Evolutionary conservation across 208 protist genomes (phyloP).

Genomic region (Trypanosomatidae sp.): DNA sequence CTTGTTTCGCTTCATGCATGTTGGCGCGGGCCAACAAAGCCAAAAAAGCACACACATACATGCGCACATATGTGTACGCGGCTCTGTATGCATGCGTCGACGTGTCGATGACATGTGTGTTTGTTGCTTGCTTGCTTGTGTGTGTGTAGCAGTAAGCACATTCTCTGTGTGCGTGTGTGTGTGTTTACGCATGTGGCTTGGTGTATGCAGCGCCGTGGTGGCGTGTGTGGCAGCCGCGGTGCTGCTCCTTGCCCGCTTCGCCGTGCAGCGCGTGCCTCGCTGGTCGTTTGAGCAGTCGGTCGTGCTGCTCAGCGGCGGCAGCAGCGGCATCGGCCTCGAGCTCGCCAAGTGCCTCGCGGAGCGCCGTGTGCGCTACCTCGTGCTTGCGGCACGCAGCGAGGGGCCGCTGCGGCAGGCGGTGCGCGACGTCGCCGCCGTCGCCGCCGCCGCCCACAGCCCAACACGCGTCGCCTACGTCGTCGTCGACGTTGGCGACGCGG

Average conservation of each 20-base stretch:
- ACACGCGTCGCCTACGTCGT: constrained; percentile 49
- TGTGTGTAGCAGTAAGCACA: not conserved
- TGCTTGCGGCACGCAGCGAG: constrained; percentile 62
- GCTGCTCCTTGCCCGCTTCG: constrained; percentile 11
- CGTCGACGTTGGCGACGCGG: constrained; percentile 66
- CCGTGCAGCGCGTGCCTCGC: constrained; percentile 39
- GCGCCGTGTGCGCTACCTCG: constrained; percentile 25
- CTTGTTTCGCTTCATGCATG: too few species aligned
- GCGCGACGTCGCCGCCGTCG: constrained; percentile 12
- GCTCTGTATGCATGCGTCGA: too few species aligned
- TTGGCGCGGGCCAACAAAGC: too few species aligned
- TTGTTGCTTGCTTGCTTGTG: not conserved
- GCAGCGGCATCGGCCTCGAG: constrained; percentile 70
- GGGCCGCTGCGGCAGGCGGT: constrained; percentile 36
- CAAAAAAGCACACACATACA: too few species aligned
- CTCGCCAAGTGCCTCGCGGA: constrained; percentile 40
- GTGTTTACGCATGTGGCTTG: not conserved
- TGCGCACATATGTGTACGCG: too few species aligned
- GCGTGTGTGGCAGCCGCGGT: constrained; percentile 8
- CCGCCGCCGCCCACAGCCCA: constrained; percentile 7
- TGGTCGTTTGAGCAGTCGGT: constrained; percentile 34
- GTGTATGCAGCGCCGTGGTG: constrained; percentile 3
- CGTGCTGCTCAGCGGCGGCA: constrained; percentile 78
- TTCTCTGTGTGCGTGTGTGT: not conserved
- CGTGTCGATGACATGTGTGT: too few species aligned